Percentiles rank a stretch among this genome's conserved stretches.
These are phyloP conservation scores for Thermomyces lanuginosus DNA, from an alignment of 2,329 filamentous ascomycete species.

Conservation along the genomic window DNA sequence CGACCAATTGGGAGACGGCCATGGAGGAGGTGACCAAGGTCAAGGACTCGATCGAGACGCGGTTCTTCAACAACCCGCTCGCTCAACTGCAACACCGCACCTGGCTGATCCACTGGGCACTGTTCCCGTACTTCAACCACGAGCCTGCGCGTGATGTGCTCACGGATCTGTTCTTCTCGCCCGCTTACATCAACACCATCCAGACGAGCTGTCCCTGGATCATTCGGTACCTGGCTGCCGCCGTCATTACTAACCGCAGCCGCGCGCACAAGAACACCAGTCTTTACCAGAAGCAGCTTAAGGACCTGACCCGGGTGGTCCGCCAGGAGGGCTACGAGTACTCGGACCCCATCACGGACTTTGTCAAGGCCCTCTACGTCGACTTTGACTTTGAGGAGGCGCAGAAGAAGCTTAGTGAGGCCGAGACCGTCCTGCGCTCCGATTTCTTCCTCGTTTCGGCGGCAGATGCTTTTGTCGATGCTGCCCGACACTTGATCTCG, in stretches of 20 bases:
- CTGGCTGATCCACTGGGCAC: slow-evolving; percentile 94
- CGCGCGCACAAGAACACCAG: slow-evolving; percentile 62
- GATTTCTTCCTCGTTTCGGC: slow-evolving; percentile 90
- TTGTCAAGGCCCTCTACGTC: slow-evolving; percentile 89
- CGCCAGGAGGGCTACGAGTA: slow-evolving; percentile 98
- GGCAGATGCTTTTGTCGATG: slow-evolving; percentile 80
- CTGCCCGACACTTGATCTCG: slow-evolving; percentile 88
- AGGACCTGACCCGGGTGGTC: slow-evolving; percentile 89
- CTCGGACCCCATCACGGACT: slow-evolving; percentile 85
- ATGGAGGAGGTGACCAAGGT: slow-evolving; percentile 84
- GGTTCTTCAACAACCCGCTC: slow-evolving; percentile 89
- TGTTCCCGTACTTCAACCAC: slow-evolving; percentile 98
- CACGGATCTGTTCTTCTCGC: slow-evolving; percentile 92
- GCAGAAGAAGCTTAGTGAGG: slow-evolving; percentile 68
- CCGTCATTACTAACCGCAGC: slow-evolving; percentile 83
- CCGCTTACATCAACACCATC: slow-evolving; percentile 97
- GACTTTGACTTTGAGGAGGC: slow-evolving; percentile 97
- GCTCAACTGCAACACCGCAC: slow-evolving; percentile 92
- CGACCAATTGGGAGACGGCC: slow-evolving; percentile 83
- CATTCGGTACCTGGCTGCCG: slow-evolving; percentile 79
- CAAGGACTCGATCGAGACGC: slow-evolving; percentile 80
- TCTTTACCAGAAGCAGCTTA: slow-evolving; percentile 93
- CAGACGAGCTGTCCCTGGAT: slow-evolving; percentile 97
- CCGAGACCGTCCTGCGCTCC: slow-evolving; percentile 75
- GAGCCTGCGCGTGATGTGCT: slow-evolving; percentile 78